Conservation (phyloP, 768 basidiomycete species). For the Suillus subluteus region DNA sequence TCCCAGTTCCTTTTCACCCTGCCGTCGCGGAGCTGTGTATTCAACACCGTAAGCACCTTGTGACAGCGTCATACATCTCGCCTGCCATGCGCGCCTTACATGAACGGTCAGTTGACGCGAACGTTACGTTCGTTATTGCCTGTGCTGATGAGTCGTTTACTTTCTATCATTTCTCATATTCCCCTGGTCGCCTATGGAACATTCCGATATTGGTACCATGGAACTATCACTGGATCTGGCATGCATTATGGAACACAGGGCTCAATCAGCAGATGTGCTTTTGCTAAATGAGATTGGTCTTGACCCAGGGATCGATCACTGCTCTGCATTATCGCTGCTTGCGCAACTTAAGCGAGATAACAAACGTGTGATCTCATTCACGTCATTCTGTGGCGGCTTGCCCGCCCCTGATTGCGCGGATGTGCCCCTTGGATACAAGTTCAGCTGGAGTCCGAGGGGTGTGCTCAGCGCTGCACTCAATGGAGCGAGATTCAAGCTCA, state of each 20-base stretch:
- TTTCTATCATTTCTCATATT: background rate
- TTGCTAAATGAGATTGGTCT: conserved; percentile 90
- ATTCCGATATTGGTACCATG: background rate
- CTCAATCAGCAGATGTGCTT: conserved; percentile 62
- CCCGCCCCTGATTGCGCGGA: conserved; percentile 70
- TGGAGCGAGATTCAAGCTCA: conserved; percentile 64
- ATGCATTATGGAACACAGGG: conserved; percentile 42
- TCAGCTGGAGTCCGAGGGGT: conserved; percentile 91
- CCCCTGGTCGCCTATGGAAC: background rate
- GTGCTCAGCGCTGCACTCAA: conserved; percentile 84
- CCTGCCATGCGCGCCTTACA: conserved; percentile 72
- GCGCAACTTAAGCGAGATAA: conserved; percentile 50
- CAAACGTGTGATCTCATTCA: conserved; percentile 70
- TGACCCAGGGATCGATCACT: conserved; percentile 90
- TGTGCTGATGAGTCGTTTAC: background rate
- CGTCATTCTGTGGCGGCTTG: conserved; percentile 91
- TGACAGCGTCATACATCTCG: conserved; percentile 92
- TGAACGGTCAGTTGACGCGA: conserved; percentile 49
- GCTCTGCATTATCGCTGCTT: conserved; percentile 78
- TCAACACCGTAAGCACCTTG: conserved; percentile 66
- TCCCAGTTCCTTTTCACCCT: conserved; percentile 79
- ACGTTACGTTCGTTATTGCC: background rate
- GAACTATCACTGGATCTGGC: background rate
- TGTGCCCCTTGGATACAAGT: conserved; percentile 87
- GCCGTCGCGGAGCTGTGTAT: conserved; percentile 77